phyloP scores from a whole-genome alignment of 176 grass and related monocot species.

The Zoysia japonica region DNA sequence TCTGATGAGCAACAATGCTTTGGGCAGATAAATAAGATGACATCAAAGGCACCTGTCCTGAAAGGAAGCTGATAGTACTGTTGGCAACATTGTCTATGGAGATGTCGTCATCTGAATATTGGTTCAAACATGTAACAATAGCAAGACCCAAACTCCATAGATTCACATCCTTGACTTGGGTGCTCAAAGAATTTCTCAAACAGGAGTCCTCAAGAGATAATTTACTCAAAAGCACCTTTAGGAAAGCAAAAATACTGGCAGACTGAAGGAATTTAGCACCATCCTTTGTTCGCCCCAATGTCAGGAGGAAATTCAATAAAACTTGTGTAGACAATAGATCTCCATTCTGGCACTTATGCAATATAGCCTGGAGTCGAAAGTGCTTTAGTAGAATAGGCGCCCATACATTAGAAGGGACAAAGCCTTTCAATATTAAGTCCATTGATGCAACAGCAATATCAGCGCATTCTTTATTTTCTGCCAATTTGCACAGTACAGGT shows the following conservation, averaged over 20 bases:
- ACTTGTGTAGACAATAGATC: conserved; percentile 55
- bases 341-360: conserved; percentile 63
- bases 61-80: conserved; percentile 63
- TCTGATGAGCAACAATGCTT: conserved; percentile 51
- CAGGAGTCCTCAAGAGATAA: conserved; percentile 48
- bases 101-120: conserved; percentile 68
- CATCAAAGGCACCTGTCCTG: conserved; percentile 64
- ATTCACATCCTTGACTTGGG: conserved; percentile 57
- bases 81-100: conserved; percentile 51
- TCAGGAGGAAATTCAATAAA: conserved; percentile 79
- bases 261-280: conserved; percentile 85
- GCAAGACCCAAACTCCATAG: conserved; percentile 64
- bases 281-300: conserved; percentile 74
- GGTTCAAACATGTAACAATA: conserved; percentile 69
- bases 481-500: conserved; percentile 80
- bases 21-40: conserved; percentile 82
- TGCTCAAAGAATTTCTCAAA: conserved; percentile 49
- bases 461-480: conserved; percentile 62
- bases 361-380: conserved; percentile 62
- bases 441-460: conserved; percentile 70
- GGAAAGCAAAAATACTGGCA: conserved; percentile 69
- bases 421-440: conserved; percentile 81
- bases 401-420: conserved; percentile 54
- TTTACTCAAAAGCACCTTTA: conserved; percentile 64
- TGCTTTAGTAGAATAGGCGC: conserved; percentile 77